These are phyloP conservation scores for Russula ochroleuca DNA, from an alignment of 768 basidiomycete species.

Conservation along the genomic window DNA sequence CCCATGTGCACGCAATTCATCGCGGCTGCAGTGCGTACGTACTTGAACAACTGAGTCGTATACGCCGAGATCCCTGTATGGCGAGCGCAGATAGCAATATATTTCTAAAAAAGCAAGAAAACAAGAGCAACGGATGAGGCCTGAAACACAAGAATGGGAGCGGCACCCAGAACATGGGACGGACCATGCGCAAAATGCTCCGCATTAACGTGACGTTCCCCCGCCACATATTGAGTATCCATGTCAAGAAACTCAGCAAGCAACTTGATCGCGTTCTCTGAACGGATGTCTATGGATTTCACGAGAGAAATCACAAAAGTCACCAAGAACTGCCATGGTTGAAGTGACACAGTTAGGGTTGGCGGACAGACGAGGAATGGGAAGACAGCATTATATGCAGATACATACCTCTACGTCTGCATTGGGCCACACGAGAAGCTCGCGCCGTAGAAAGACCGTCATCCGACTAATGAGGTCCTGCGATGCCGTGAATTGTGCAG, in stretches of 20 bases:
- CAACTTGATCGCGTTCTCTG: slow-evolving; percentile 78
- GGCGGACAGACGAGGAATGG: neutral
- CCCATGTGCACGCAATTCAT: neutral
- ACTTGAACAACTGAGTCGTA: slow-evolving; percentile 86
- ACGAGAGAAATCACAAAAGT: slow-evolving; percentile 86
- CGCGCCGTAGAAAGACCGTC: slow-evolving; percentile 76
- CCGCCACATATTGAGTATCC: slow-evolving; percentile 53
- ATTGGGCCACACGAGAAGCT: slow-evolving; percentile 81
- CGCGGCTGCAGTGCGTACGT: slow-evolving; percentile 3
- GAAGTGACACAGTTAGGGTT: slow-evolving; percentile 10
- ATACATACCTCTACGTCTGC: slow-evolving; percentile 79
- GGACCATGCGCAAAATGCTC: slow-evolving; percentile 94
- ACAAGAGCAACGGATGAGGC: neutral
- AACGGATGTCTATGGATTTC: slow-evolving; percentile 89
- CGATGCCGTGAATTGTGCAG: slow-evolving; percentile 75
- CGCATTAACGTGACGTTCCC: slow-evolving; percentile 60
- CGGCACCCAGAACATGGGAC: slow-evolving; percentile 27
- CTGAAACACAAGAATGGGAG: neutral
- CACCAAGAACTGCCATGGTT: slow-evolving; percentile 67
- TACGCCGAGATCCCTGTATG: slow-evolving; percentile 74
- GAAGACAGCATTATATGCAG: neutral
- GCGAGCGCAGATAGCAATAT: slow-evolving; percentile 84
- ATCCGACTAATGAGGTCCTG: slow-evolving; percentile 70
- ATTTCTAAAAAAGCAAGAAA: slow-evolving; percentile 54
- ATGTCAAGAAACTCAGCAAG: slow-evolving; percentile 88